phyloP scores from a whole-genome alignment of 176 grass and related monocot species.

The Carex scoparia region DNA sequence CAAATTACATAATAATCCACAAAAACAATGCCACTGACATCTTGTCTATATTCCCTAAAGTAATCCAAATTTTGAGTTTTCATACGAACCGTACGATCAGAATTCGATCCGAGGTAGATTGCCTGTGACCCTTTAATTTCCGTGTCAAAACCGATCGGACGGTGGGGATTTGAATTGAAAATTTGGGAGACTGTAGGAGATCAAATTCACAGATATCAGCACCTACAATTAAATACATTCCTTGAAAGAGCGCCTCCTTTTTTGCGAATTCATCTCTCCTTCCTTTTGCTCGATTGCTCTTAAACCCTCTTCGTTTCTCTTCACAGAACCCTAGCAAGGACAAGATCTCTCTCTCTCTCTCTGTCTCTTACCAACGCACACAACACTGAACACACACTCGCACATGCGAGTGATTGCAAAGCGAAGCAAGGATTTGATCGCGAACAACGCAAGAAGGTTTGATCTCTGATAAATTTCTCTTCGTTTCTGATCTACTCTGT shows the following conservation, averaged over 20 bases:
- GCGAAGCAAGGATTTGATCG: background rate
- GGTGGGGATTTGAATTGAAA: no score
- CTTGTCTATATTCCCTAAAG: no score
- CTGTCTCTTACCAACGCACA: background rate
- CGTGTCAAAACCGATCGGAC: no score
- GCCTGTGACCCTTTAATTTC: no score
- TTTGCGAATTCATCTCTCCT: background rate
- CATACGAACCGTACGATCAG: no score
- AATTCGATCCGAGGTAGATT: no score
- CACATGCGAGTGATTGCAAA: background rate
- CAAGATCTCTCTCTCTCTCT: background rate
- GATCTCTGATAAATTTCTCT: background rate
- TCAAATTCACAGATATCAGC: background rate
- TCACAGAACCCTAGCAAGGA: conserved; percentile 3
- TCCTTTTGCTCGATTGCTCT: background rate
- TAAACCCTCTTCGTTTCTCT: background rate
- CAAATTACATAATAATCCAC: background rate
- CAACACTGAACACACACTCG: background rate
- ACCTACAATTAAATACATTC: background rate
- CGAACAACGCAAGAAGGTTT: background rate
- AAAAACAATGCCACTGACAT: background rate
- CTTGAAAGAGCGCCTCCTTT: background rate
- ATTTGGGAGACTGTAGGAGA: no score
- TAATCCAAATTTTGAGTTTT: no score
- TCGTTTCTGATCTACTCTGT: background rate